Evolutionary conservation across 192 early-diverging fungal species (phyloP), one percentile per base, ranked within the genome.

Genomic region (Linderina pennispora): DNA sequence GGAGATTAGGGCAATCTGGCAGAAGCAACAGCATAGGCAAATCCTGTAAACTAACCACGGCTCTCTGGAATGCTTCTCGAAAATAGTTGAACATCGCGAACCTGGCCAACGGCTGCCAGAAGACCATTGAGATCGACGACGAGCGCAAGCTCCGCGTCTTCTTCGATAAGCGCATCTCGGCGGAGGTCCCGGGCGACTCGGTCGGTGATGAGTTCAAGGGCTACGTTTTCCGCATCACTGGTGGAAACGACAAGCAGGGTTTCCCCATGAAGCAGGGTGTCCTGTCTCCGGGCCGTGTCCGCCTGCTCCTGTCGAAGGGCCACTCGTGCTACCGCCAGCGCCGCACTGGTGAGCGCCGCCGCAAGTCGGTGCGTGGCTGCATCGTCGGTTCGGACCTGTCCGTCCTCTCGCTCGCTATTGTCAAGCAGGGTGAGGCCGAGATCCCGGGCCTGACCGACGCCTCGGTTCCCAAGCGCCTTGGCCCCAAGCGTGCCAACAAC

Each of bases 241-340:
- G 96, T 70, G 96, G 96, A 62, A 97, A 98, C 86, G 96, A 98
- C 83, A 98, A 98, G 86, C 90, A 92, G 77, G 89, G 89, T 74
- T 98, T 98, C 90, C 96, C 96, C 55, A 98, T 98, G 96, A 98
- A 97, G 87, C 96, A 98, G 81, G 96, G 96, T 90, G 89, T 98
- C 53, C 69, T 78, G 55, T 59, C 80, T 36, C 80, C 79, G 36
- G 59, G 76, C 67, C 87, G 87, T 78, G 85, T 85, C 52, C 79
- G 83, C 40, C 77, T 89, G 60, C 78, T 89, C 62, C 75, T 89
- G 58, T 82, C 84, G 55, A 82, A 89, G 76, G 95, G 95, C 55
- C 92, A 95, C 88, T 95, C 94, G 52, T 97, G 93, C 87, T 98
- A 93, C 85, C 90, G 94, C 58, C 83, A 89, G 60, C 91, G 95